Percentiles rank a stretch among this genome's conserved stretches.
Conservation (phyloP, 2,329 filamentous ascomycete genomes). For the Microdochium paspali region DNA sequence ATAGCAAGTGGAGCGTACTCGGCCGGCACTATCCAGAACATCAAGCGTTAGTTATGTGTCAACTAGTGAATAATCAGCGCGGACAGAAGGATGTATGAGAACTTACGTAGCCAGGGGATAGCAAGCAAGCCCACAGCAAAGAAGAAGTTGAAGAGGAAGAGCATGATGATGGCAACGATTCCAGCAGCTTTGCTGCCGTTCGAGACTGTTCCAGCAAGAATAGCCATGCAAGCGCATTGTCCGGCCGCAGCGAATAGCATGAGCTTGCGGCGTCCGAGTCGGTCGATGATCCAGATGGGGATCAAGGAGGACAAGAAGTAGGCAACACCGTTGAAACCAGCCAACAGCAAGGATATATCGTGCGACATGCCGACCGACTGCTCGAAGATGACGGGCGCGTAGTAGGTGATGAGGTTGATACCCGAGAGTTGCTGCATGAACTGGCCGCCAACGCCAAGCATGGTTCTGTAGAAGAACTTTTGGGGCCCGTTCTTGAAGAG, state of each 20-base stretch:
- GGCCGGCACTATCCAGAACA: too few relatives aligned
- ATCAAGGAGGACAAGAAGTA: conserved; percentile 28
- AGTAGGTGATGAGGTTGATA: not conserved
- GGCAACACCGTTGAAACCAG: conserved; percentile 39
- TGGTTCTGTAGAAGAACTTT: not conserved
- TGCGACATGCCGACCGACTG: not conserved
- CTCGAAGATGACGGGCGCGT: not conserved
- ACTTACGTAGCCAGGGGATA: conserved; percentile 54
- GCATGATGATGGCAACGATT: conserved; percentile 24
- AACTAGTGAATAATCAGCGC: too few relatives aligned
- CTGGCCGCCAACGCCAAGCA: not conserved
- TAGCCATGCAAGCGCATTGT: not conserved
- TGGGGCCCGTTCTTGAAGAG: too few relatives aligned
- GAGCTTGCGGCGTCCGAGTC: conserved; percentile 48
- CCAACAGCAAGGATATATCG: conserved; percentile 38
- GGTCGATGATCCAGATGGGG: conserved; percentile 31
- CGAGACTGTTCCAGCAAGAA: not conserved
- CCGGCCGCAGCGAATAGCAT: not conserved
- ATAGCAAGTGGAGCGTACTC: too few relatives aligned
- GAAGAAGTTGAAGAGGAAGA: conserved; percentile 54
- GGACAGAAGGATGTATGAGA: conserved; percentile 53
- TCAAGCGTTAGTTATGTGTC: too few relatives aligned
- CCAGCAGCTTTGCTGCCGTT: too few relatives aligned
- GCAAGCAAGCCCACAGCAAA: conserved; percentile 50
- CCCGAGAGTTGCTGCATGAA: not conserved